A percentile compares a stretch with the other conserved stretches of the same genome.
Conservation (phyloP, 2,329 filamentous ascomycete genomes). For the Aspergillus candidus region DNA sequence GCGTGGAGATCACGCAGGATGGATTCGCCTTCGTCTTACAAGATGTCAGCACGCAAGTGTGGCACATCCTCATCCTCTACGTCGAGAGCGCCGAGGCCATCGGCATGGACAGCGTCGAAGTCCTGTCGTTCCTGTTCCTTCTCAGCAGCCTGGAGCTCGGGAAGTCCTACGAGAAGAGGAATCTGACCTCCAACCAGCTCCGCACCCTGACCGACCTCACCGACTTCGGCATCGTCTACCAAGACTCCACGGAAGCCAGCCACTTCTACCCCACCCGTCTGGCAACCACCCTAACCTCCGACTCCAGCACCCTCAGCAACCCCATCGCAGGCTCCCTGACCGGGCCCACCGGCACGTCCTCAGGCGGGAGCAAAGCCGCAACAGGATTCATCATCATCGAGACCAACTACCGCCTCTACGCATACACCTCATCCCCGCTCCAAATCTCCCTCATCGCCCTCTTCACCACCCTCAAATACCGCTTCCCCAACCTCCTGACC, state of each 20-base stretch:
- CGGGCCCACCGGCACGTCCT: conserved; percentile 26
- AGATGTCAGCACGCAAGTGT: conserved; percentile 93
- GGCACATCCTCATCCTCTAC: conserved; percentile 90
- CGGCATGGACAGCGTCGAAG: conserved; percentile 81
- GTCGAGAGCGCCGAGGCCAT: conserved; percentile 73
- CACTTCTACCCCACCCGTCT: conserved; percentile 85
- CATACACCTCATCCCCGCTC: conserved; percentile 87
- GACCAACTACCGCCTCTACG: conserved; percentile 96
- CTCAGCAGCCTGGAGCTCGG: conserved; percentile 90
- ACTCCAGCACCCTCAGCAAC: conserved; percentile 65
- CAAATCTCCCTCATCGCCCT: conserved; percentile 91
- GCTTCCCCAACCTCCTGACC: conserved; percentile 90
- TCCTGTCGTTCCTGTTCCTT: conserved; percentile 93
- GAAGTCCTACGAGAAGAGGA: conserved; percentile 79
- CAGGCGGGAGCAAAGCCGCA: conserved; percentile 21
- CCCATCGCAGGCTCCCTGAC: conserved; percentile 61
- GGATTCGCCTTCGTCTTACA: conserved; percentile 94
- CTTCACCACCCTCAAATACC: conserved; percentile 80
- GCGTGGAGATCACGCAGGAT: conserved; percentile 75
- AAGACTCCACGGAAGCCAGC: conserved; percentile 40
- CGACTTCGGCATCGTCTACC: conserved; percentile 88
- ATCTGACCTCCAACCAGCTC: conserved; percentile 71
- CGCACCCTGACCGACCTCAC: conserved; percentile 87
- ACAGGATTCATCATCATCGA: conserved; percentile 87
- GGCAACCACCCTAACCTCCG: conserved; percentile 82